A percentile compares a stretch with the other conserved stretches of the same genome.
phyloP scores from a whole-genome alignment of 768 basidiomycete genomes.

The Russula foetens region DNA sequence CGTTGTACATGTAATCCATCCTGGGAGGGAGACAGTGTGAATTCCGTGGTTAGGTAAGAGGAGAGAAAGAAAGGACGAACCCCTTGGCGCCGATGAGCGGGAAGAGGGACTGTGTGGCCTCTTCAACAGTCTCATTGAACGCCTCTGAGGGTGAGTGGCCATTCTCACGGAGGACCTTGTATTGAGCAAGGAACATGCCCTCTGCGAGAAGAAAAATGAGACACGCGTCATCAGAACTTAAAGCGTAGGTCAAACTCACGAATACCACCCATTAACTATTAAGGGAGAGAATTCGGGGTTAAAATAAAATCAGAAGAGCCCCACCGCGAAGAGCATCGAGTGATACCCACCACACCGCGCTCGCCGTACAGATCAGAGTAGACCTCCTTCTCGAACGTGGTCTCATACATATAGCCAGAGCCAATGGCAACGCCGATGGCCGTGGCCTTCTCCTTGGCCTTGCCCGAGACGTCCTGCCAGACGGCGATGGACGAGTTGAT shows the following conservation, averaged over 20 bases:
- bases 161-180: conserved; percentile 93
- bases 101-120: conserved; percentile 98
- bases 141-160: conserved; percentile 97
- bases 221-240: not conserved
- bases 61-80: conserved; percentile 34
- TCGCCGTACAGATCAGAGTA: conserved; percentile 99
- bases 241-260: conserved; percentile 40
- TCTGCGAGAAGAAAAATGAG: conserved; percentile 36
- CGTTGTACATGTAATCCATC: conserved; percentile 99
- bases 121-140: conserved; percentile 99
- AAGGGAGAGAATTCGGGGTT: not conserved
- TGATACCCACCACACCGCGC: conserved; percentile 86
- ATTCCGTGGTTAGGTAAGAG: not conserved
- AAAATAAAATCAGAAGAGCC: conserved; percentile 1
- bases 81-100: conserved; percentile 94
- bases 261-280: conserved; percentile 92
- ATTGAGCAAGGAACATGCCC: conserved; percentile 98
- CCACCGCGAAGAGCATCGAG: not conserved
- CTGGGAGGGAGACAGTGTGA: conserved; percentile 32
- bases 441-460: conserved; percentile 94
- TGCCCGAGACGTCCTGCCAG: conserved; percentile 96
- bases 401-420: conserved; percentile 98
- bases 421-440: conserved; percentile 93
- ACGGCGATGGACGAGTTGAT: conserved; percentile 95
- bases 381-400: conserved; percentile 99